These are phyloP conservation scores for Gracilaria domingensis DNA, from an alignment of 23 red algal species.

Conservation along the genomic window DNA sequence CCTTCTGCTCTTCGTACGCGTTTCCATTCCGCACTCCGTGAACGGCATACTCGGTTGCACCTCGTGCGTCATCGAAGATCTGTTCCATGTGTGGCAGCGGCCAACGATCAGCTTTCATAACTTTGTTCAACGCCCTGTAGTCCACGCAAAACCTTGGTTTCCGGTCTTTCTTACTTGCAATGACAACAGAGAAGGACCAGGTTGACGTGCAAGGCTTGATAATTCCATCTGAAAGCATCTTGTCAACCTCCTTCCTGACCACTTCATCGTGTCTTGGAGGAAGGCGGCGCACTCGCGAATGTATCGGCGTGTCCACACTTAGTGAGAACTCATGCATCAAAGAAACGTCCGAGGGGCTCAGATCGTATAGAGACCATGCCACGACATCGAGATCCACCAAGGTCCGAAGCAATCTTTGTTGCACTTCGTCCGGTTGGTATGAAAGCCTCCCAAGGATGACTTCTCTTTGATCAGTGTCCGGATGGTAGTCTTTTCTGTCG, in stretches of 20 bases:
- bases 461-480: not conserved
- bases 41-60: too few species aligned
- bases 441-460: not conserved
- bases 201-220: not conserved
- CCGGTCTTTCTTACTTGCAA: not conserved
- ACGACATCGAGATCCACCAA: not conserved
- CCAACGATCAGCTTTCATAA: constrained; percentile 5
- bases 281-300: not conserved
- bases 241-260: not conserved
- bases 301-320: not conserved
- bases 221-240: not conserved
- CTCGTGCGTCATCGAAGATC: not conserved
- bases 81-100: not conserved
- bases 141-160: not conserved
- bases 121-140: not conserved
- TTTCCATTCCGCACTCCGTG: too few species aligned
- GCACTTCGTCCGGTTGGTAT: not conserved
- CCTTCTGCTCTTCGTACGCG: too few species aligned
- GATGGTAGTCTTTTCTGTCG: not conserved
- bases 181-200: not conserved
- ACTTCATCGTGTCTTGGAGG: not conserved
- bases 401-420: not conserved
- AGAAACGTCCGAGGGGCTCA: not conserved
- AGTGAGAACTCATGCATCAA: not conserved
- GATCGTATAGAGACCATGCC: not conserved